A percentile compares a stretch with the other conserved stretches of the same genome.
Conservation (phyloP, 208 protist species). For the Lotmaria passim region DNA sequence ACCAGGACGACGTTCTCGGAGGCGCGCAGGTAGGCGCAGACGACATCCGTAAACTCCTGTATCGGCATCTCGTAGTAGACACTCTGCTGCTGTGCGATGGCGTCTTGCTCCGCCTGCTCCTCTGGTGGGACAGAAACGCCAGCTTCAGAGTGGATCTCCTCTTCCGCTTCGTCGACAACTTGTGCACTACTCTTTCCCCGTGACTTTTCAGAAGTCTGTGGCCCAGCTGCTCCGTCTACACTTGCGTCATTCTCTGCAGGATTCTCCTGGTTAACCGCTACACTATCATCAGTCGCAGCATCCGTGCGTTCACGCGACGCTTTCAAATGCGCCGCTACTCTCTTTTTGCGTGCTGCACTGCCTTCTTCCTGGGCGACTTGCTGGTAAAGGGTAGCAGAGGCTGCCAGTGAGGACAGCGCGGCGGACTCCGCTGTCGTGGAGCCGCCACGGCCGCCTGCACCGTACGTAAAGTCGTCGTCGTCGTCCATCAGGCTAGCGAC, state of each 20-base stretch:
- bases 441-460: not conserved
- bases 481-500: constrained; percentile 33
- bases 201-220: not conserved
- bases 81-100: constrained; percentile 22
- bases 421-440: not conserved
- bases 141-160: not conserved
- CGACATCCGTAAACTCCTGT: constrained; percentile 40
- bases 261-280: not conserved
- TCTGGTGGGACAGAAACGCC: not conserved
- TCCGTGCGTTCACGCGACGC: no score
- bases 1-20: constrained; percentile 59
- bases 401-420: constrained; percentile 15
- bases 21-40: constrained; percentile 53
- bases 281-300: no score
- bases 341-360: no score
- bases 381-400: constrained; percentile 16
- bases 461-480: constrained; percentile 3
- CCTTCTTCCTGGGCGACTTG: not conserved
- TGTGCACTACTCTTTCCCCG: not conserved
- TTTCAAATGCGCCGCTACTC: constrained; percentile 2
- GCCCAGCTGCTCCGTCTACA: not conserved
- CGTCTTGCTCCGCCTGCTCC: not conserved
- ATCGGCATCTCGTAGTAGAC: constrained; percentile 33
- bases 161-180: not conserved
- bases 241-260: not conserved